These are phyloP conservation scores for Termitomyces sp. DNA, from an alignment of 768 basidiomycete genomes.

Conservation along the genomic window DNA sequence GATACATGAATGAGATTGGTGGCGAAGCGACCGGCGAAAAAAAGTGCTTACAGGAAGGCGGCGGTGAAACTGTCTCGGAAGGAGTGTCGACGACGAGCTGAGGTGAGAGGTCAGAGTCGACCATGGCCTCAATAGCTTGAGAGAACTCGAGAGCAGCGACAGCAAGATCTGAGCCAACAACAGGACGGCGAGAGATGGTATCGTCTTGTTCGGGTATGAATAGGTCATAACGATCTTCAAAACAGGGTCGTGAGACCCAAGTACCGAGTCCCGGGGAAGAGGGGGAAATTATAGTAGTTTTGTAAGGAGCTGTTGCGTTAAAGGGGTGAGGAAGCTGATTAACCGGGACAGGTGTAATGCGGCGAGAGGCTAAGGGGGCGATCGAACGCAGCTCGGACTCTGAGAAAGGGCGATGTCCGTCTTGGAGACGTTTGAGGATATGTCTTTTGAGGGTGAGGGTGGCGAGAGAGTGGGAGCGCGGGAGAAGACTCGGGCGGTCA, in stretches of 20 bases:
- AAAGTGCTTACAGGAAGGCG: constrained; percentile 14
- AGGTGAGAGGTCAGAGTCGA: constrained; percentile 38
- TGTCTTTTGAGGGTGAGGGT: constrained; percentile 46
- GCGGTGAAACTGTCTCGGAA: constrained; percentile 11
- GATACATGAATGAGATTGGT: constrained; percentile 7
- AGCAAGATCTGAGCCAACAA: constrained; percentile 48
- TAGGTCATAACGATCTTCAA: constrained; percentile 65
- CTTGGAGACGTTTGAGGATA: constrained; percentile 43
- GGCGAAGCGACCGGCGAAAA: not conserved
- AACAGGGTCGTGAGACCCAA: constrained; percentile 75
- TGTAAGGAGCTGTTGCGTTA: constrained; percentile 32
- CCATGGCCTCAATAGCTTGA: constrained; percentile 59
- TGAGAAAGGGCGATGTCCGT: constrained; percentile 26
- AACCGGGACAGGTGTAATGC: constrained; percentile 19
- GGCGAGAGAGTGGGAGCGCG: constrained; percentile 35
- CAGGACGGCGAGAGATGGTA: constrained; percentile 32
- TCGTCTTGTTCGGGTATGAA: constrained; percentile 42
- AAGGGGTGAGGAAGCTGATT: constrained; percentile 21
- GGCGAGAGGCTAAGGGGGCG: constrained; percentile 35
- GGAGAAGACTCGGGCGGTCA: constrained; percentile 34
- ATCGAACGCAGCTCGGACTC: constrained; percentile 41
- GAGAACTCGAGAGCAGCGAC: constrained; percentile 75
- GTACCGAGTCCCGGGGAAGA: constrained; percentile 54
- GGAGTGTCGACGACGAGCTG: constrained; percentile 14
- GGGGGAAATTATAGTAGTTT: constrained; percentile 26